Evolutionary conservation across 495 filamentous ascomycete species (phyloP).

Genomic region (Penicillium canariense): DNA sequence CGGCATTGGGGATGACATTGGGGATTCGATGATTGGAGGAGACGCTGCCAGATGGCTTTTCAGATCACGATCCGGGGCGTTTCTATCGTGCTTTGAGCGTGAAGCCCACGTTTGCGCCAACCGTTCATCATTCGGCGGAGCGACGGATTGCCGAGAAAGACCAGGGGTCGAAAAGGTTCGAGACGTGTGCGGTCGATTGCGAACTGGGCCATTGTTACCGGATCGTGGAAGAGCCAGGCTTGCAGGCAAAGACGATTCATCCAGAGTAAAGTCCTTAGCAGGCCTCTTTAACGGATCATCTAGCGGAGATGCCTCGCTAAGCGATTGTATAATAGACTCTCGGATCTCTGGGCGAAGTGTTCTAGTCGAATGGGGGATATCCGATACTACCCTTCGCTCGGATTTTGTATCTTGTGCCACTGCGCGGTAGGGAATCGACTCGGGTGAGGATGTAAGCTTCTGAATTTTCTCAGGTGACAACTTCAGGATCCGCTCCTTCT

Average conservation of each 20-base stretch:
- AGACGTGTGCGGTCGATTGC: constrained; percentile 32
- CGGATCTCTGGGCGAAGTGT: constrained; percentile 10
- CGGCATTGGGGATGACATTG: constrained; percentile 64
- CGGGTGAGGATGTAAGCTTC: constrained; percentile 54
- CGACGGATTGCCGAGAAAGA: constrained; percentile 24
- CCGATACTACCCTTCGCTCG: constrained; percentile 28
- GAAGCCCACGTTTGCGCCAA: constrained; percentile 40
- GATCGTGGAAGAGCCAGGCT: constrained; percentile 16
- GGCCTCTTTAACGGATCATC: constrained; percentile 24
- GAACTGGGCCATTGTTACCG: constrained; percentile 13
- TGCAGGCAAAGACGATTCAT: constrained; percentile 25
- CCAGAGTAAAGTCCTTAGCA: constrained; percentile 26
- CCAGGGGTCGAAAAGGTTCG: constrained; percentile 41
- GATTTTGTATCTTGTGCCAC: constrained; percentile 22
- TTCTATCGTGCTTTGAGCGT: constrained; percentile 35
- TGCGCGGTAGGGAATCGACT: constrained; percentile 47
- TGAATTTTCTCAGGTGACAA: constrained; percentile 53
- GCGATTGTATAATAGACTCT: constrained; percentile 16
- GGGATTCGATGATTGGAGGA: constrained; percentile 32
- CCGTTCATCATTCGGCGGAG: constrained; percentile 30
- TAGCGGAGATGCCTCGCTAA: constrained; percentile 14
- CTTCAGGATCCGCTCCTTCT: constrained; percentile 48
- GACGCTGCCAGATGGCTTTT: constrained; percentile 30
- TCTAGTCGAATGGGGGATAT: constrained; percentile 13
- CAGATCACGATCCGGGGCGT: constrained; percentile 41